Conservation (phyloP, 768 basidiomycete genomes). For the Auriculariales sp. region DNA sequence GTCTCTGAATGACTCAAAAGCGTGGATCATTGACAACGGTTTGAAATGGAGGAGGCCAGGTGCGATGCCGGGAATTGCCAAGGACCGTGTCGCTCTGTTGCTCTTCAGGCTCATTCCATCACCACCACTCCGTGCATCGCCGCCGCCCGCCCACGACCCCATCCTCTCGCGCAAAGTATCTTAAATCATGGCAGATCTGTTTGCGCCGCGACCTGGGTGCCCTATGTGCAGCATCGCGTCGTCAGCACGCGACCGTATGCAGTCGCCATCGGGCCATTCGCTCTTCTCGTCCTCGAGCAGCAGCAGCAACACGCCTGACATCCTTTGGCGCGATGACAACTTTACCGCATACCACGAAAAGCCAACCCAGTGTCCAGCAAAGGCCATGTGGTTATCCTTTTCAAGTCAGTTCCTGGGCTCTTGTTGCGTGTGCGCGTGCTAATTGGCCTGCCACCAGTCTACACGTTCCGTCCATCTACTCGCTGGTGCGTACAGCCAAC, state of each 20-base stretch:
- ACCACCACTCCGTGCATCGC: too few relatives aligned
- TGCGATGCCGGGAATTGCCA: background rate
- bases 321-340: conserved; percentile 65
- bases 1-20: conserved; percentile 50
- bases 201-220: conserved; percentile 50
- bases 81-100: too few relatives aligned
- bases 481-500: conserved; percentile 33
- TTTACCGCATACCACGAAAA: conserved; percentile 63
- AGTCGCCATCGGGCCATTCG: conserved; percentile 29
- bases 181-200: background rate
- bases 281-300: conserved; percentile 9
- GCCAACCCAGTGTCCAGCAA: conserved; percentile 55
- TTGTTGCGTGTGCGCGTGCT: background rate
- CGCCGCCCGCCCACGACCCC: background rate
- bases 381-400: conserved; percentile 57
- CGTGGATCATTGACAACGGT: conserved; percentile 8
- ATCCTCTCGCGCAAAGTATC: background rate
- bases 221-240: conserved; percentile 65
- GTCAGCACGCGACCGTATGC: conserved; percentile 32
- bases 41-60: background rate
- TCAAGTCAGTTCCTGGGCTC: conserved; percentile 39
- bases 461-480: conserved; percentile 67
- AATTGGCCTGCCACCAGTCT: conserved; percentile 26
- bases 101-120: too few relatives aligned
- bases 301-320: conserved; percentile 36